These are phyloP conservation scores for Starmerella riodocensis DNA, from an alignment of 805 yeast species.

Conservation along the genomic window DNA sequence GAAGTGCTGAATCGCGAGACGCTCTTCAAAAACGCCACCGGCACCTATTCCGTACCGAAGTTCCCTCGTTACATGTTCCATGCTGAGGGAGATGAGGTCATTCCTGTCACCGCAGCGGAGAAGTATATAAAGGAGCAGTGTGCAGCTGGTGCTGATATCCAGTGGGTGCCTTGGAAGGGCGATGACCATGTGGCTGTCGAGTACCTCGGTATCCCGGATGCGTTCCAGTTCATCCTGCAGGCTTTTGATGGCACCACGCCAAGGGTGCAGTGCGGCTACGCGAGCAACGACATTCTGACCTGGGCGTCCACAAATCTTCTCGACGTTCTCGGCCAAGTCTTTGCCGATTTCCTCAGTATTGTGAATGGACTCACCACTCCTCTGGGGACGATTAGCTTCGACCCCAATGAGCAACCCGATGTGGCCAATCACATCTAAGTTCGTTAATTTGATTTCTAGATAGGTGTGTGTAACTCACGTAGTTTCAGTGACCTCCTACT, in stretches of 20 bases:
- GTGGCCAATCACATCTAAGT: too few species aligned
- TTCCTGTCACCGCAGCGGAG: slow-evolving; percentile 15
- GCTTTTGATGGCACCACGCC: slow-evolving; percentile 6
- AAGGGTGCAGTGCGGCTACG: slow-evolving; percentile 2
- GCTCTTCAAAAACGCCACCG: background rate
- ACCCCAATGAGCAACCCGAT: background rate
- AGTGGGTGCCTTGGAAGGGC: slow-evolving; percentile 1
- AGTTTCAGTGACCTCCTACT: too few species aligned
- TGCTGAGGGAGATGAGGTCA: slow-evolving; percentile 19
- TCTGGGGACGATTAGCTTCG: slow-evolving; percentile 2
- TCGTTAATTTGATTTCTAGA: too few species aligned
- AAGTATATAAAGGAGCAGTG: slow-evolving; percentile 9
- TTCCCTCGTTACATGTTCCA: slow-evolving; percentile 21
- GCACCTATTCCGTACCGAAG: slow-evolving; percentile 16
- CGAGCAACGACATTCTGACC: slow-evolving; percentile 1
- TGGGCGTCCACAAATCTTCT: background rate
- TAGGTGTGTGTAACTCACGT: too few species aligned
- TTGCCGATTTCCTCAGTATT: slow-evolving; percentile 1
- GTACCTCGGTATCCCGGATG: slow-evolving; percentile 5
- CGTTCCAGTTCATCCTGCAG: slow-evolving; percentile 11
- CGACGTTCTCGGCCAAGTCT: slow-evolving; percentile 1
- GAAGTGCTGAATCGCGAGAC: background rate
- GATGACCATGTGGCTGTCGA: slow-evolving; percentile 4
- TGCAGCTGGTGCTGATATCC: slow-evolving; percentile 4
- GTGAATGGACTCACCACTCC: slow-evolving; percentile 4